A percentile compares a stretch with the other conserved stretches of the same genome.
These are phyloP conservation scores for Arctium minus DNA, from an alignment of 129 eudicot species.

Conservation along the genomic window DNA sequence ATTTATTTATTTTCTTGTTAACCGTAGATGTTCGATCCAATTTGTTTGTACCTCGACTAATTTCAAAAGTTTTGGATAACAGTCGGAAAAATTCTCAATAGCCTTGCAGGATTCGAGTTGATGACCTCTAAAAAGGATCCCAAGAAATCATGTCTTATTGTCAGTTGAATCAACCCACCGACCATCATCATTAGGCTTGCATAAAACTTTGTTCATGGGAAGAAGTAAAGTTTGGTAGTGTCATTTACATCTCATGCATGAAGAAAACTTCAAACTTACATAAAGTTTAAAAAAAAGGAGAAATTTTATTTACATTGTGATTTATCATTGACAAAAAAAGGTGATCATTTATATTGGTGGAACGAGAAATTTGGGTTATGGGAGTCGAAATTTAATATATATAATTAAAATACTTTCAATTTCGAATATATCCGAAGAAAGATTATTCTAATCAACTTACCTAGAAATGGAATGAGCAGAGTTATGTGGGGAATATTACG, in stretches of 20 bases:
- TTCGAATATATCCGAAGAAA: background rate
- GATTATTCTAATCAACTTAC: background rate
- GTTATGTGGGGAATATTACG: background rate
- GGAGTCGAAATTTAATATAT: background rate
- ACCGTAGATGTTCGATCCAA: too few relatives aligned
- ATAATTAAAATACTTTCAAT: background rate
- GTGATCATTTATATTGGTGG: background rate
- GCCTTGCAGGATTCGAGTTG: too few relatives aligned
- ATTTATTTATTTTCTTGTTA: too few relatives aligned
- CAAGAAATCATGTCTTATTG: too few relatives aligned
- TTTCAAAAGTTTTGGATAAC: too few relatives aligned
- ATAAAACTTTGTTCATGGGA: slow-evolving; percentile 6
- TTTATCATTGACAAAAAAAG: background rate
- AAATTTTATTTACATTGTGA: background rate
- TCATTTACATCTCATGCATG: slow-evolving; percentile 16
- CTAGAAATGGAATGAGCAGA: background rate
- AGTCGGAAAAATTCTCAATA: too few relatives aligned
- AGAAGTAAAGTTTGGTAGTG: slow-evolving; percentile 11
- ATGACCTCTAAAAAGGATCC: too few relatives aligned
- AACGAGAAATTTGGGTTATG: background rate
- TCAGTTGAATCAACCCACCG: too few relatives aligned
- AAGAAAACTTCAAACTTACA: slow-evolving; percentile 13
- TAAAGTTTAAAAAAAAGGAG: background rate
- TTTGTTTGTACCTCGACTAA: too few relatives aligned
- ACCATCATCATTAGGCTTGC: background rate